Conservation (phyloP, 805 yeast genomes). For the Spathaspora arborariae region DNA sequence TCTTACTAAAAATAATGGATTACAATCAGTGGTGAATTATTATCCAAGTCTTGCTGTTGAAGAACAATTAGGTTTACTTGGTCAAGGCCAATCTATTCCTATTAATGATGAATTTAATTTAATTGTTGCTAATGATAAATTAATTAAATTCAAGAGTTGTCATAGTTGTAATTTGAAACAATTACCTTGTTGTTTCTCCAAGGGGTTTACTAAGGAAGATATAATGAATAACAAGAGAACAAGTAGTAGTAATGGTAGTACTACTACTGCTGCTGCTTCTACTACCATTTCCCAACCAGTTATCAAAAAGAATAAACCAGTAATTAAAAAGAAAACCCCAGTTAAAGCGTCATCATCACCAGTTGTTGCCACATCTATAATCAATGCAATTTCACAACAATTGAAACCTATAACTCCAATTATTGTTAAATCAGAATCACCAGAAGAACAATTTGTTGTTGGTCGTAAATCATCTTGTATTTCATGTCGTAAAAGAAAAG, state of each 20-base stretch:
- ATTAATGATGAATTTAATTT: constrained; percentile 10
- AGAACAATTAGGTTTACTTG: constrained; percentile 1
- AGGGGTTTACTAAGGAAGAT: constrained; percentile 65
- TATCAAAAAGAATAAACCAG: constrained; percentile 11
- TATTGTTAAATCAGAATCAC: neutral
- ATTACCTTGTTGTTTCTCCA: constrained; percentile 51
- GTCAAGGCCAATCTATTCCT: neutral
- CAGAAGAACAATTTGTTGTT: neutral
- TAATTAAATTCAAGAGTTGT: constrained; percentile 53
- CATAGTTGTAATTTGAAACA: constrained; percentile 48
- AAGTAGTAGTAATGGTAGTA: too few species aligned
- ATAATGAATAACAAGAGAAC: constrained; percentile 37
- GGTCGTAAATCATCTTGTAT: constrained; percentile 35
- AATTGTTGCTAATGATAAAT: constrained; percentile 22
- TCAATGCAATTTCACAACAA: neutral
- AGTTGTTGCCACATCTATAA: too few species aligned
- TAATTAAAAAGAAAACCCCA: constrained; percentile 1
- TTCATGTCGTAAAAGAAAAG: constrained; percentile 41
- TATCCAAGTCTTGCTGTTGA: neutral
- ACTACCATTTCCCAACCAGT: constrained; percentile 10
- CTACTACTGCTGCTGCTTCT: constrained; percentile 7
- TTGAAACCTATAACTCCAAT: constrained; percentile 2
- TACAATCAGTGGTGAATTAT: neutral
- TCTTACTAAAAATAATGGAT: neutral
- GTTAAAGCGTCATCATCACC: neutral